A percentile compares a stretch with the other conserved stretches of the same genome.
These are phyloP conservation scores for Eragrostis curvula DNA, from an alignment of 176 grass and related monocot species.

Conservation along the genomic window DNA sequence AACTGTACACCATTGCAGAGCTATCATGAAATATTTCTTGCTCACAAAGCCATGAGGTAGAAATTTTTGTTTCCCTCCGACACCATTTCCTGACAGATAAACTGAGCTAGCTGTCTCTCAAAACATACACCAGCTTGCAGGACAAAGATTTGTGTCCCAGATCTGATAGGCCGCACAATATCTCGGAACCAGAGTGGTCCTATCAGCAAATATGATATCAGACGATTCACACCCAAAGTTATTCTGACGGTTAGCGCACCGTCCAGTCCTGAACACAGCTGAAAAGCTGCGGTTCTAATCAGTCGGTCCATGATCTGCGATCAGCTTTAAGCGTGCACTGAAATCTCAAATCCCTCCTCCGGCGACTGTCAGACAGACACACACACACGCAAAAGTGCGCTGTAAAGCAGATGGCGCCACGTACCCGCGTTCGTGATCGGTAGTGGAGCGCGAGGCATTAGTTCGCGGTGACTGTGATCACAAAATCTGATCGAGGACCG, in stretches of 20 bases:
- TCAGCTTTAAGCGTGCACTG: background rate
- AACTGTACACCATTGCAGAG: too few relatives aligned
- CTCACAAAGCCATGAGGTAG: too few relatives aligned
- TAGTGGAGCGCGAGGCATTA: background rate
- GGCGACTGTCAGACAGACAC: conserved; percentile 4
- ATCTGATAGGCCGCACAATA: background rate
- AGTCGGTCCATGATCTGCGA: conserved; percentile 24
- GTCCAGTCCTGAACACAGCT: conserved; percentile 26
- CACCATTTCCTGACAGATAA: background rate
- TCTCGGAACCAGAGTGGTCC: background rate
- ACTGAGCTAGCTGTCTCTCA: background rate
- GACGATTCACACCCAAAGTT: background rate
- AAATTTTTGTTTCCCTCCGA: too few relatives aligned
- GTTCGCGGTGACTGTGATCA: conserved; percentile 49
- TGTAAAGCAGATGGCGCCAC: conserved; percentile 50
- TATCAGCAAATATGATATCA: background rate
- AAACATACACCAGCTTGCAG: background rate
- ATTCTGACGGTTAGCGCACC: conserved; percentile 20
- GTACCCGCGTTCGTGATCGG: background rate
- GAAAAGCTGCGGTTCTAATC: conserved; percentile 16
- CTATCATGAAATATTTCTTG: too few relatives aligned
- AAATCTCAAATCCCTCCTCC: background rate
- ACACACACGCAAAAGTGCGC: conserved; percentile 9
- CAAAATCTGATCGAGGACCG: background rate
- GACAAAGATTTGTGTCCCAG: background rate